phyloP scores from a whole-genome alignment of 2,329 filamentous ascomycete genomes.

The Aspergillus amoenus region DNA sequence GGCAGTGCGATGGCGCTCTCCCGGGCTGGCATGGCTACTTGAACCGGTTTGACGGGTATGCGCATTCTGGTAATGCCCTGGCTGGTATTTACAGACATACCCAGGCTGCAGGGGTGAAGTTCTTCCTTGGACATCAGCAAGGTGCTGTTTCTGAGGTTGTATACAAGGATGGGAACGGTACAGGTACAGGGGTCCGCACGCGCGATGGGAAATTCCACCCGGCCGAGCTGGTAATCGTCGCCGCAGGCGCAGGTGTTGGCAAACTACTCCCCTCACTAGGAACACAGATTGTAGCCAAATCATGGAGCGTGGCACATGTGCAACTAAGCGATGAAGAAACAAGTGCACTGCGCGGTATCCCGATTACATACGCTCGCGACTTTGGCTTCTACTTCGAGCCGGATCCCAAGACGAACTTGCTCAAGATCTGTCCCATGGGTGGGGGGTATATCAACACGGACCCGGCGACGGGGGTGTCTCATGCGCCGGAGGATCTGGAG shows the following conservation, averaged over 20 bases:
- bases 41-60: slow-evolving; percentile 59
- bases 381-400: slow-evolving; percentile 67
- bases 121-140: slow-evolving; percentile 44
- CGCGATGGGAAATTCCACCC: slow-evolving; percentile 39
- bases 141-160: slow-evolving; percentile 43
- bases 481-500: slow-evolving; percentile 40
- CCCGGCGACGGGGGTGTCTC: slow-evolving; percentile 38
- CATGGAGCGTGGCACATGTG: slow-evolving; percentile 61
- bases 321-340: slow-evolving; percentile 57
- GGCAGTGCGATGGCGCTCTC: slow-evolving; percentile 52
- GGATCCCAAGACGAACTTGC: slow-evolving; percentile 55
- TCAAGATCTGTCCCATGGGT: slow-evolving; percentile 62
- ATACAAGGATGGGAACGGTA: slow-evolving; percentile 25
- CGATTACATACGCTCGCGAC: slow-evolving; percentile 61
- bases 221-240: slow-evolving; percentile 48
- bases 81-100: slow-evolving; percentile 47
- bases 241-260: slow-evolving; percentile 52
- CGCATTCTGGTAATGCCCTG: slow-evolving; percentile 55
- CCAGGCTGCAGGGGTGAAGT: slow-evolving; percentile 41
- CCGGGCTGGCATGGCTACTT: slow-evolving; percentile 59
- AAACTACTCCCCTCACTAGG: slow-evolving; percentile 52
- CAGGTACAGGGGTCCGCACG: slow-evolving; percentile 36
- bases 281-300: slow-evolving; percentile 54
- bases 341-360: slow-evolving; percentile 55
- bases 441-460: slow-evolving; percentile 57